A percentile compares a stretch with the other conserved stretches of the same genome.
Conservation (phyloP, 805 yeast species). For the Candida suzukii region DNA sequence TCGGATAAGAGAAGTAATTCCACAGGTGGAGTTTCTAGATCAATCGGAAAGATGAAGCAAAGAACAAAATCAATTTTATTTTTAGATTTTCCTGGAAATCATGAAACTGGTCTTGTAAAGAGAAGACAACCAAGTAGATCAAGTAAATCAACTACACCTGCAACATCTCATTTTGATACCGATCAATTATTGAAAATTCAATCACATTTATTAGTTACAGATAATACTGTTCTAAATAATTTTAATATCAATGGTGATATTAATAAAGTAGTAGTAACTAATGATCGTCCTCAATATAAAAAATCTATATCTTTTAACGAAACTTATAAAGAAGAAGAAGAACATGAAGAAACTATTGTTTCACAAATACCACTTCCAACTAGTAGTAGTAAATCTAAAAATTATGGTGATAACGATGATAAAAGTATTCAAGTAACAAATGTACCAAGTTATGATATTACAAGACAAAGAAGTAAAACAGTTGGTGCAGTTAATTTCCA, state of each 20-base stretch:
- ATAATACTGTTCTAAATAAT: not conserved
- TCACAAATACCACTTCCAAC: not conserved
- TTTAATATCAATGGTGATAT: not conserved
- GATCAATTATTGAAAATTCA: conserved; percentile 6
- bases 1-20: not conserved
- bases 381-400: too few relatives aligned
- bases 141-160: conserved; percentile 2
- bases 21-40: conserved; percentile 3
- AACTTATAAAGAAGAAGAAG: not conserved
- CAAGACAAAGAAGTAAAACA: conserved; percentile 27
- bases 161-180: conserved; percentile 6
- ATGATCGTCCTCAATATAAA: conserved; percentile 10
- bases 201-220: too few relatives aligned
- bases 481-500: conserved; percentile 20
- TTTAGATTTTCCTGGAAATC: conserved; percentile 8
- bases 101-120: not conserved
- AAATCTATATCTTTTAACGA: conserved; percentile 13
- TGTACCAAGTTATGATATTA: conserved; percentile 6
- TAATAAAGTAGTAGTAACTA: not conserved
- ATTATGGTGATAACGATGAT: too few relatives aligned
- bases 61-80: conserved; percentile 12
- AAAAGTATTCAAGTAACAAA: too few relatives aligned
- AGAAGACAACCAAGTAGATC: conserved; percentile 3
- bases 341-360: not conserved
- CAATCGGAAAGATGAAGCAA: conserved; percentile 7